Evolutionary conservation across 345 rosid genomes (phyloP), one percentile per base, ranked within the genome.

Genomic region (Salix udensis): DNA sequence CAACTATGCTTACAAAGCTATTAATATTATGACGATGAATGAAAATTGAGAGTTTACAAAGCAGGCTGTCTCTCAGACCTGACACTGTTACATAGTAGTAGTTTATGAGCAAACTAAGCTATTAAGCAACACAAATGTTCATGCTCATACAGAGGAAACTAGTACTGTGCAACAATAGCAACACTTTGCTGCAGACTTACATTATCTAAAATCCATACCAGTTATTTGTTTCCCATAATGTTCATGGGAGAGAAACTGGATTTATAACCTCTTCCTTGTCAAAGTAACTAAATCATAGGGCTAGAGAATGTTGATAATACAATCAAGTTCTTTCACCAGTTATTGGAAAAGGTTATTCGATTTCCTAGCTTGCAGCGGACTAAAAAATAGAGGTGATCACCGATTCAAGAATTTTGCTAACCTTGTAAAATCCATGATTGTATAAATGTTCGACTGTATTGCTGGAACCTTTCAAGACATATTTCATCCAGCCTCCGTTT

Each of bases 371-470:
- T 52, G 37, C 40, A 55, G 53, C 31, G 53, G 68, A 55, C 15
- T 19, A 5, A 71, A 39, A 34, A 50, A 42, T 3, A 69, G 18
- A 52, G 4, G 36, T 28, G 28, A 79, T 61, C 2, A 18, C 28
- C 28, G 73, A 68, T 70, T 68, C 39, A 74, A 80, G 72, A 80
- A 71, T 19, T 34, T 46, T 72, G 30, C 65, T 68, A 78, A 91
- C 98, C 99, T 89, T 94, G 99, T 78, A 94, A 52, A 69, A 96
- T 92, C 97, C 99, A 93, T 26, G 99, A 92, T 75, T 96, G 97
- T 77, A 92, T 87, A 16, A 82, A 80, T 2, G 92, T 82, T 74
- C 98, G 91, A 78, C 98, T 96, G 76, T 93, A 90, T 70, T 92
- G 95, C 84, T 92, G 84, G 86, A 82, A 96, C 88, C 98, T 92